Percentiles rank a stretch among this genome's conserved stretches.
Conservation (phyloP, 1,284 basidiomycete genomes). For the Apiotrichum veenhuisii region DNA sequence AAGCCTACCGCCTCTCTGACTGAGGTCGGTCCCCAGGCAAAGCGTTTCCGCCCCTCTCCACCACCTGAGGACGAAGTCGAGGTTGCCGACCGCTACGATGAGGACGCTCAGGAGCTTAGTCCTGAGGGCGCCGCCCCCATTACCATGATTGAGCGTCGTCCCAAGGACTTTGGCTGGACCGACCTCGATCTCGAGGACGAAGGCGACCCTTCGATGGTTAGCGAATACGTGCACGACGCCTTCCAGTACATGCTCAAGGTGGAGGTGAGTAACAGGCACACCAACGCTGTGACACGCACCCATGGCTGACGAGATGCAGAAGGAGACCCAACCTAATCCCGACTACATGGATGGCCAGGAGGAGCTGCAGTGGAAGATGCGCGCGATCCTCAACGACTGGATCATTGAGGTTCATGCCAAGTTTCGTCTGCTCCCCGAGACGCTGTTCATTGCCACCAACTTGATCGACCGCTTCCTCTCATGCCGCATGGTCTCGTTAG, state of each 20-base stretch:
- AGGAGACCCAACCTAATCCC: slow-evolving; percentile 76
- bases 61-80: slow-evolving; percentile 36
- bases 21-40: slow-evolving; percentile 31
- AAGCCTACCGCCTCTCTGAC: slow-evolving; percentile 22
- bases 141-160: slow-evolving; percentile 13
- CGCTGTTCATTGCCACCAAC: slow-evolving; percentile 90
- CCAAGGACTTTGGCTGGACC: slow-evolving; percentile 61
- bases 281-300: too few relatives aligned
- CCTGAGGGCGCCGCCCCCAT: background rate
- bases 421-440: slow-evolving; percentile 91
- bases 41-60: slow-evolving; percentile 38
- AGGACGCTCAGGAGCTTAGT: slow-evolving; percentile 33
- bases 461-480: slow-evolving; percentile 97
- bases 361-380: slow-evolving; percentile 90
- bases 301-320: slow-evolving; percentile 53
- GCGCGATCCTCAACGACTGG: slow-evolving; percentile 94
- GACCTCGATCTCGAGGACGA: slow-evolving; percentile 89
- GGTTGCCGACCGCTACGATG: slow-evolving; percentile 33
- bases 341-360: slow-evolving; percentile 88
- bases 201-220: slow-evolving; percentile 96
- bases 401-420: slow-evolving; percentile 92
- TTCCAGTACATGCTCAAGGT: slow-evolving; percentile 82
- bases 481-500: slow-evolving; percentile 78
- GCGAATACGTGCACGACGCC: slow-evolving; percentile 92
- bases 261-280: slow-evolving; percentile 54